Conservation (phyloP, 2,329 filamentous ascomycete genomes). For the Sclerotinia minor region DNA sequence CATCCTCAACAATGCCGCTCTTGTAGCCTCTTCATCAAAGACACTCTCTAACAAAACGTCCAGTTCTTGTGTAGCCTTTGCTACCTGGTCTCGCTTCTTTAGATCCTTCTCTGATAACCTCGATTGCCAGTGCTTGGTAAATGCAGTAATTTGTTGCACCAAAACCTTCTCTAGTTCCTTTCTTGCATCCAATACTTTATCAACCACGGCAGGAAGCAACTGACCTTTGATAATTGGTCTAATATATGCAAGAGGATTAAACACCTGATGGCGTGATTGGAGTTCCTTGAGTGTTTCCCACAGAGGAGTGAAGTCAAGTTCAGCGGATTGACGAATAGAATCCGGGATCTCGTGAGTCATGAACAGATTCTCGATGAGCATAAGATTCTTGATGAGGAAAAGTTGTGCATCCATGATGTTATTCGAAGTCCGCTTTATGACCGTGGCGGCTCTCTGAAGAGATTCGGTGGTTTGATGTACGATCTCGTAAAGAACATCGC, state of each 20-base stretch:
- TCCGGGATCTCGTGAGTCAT: conserved; percentile 91
- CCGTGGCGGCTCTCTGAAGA: conserved; percentile 72
- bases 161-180: conserved; percentile 65
- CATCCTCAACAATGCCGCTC: conserved; percentile 41
- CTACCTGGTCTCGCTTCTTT: conserved; percentile 48
- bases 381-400: conserved; percentile 91
- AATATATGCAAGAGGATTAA: conserved; percentile 50
- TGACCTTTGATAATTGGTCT: conserved; percentile 47
- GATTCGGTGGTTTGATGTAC: conserved; percentile 88
- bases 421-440: conserved; percentile 61
- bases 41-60: conserved; percentile 57
- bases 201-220: conserved; percentile 44
- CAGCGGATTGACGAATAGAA: conserved; percentile 51
- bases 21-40: conserved; percentile 47
- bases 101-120: conserved; percentile 49
- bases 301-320: conserved; percentile 64
- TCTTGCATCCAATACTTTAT: conserved; percentile 55
- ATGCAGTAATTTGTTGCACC: conserved; percentile 61
- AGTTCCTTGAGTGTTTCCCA: conserved; percentile 60
- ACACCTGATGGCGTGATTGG: conserved; percentile 50
- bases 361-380: conserved; percentile 93
- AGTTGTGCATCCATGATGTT: conserved; percentile 74
- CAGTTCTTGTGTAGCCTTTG: conserved; percentile 57
- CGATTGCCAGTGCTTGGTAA: conserved; percentile 60
- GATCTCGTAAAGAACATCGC: conserved; percentile 72